These are phyloP conservation scores for Gastrolobium bilobum DNA, from an alignment of 306 rosid genomes.

Conservation along the genomic window DNA sequence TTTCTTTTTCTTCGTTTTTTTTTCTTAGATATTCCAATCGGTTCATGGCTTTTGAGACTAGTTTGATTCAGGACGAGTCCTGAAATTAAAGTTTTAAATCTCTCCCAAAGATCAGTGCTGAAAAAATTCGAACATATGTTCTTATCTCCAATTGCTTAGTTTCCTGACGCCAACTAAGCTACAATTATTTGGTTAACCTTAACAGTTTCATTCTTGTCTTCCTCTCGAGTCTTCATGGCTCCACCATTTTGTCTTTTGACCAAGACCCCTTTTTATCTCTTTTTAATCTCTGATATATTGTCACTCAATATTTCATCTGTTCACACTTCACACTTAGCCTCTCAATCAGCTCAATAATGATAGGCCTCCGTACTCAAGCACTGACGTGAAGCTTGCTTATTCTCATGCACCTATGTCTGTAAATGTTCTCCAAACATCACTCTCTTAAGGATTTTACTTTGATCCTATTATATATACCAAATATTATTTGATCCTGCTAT, in stretches of 20 bases:
- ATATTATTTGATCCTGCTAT: not conserved
- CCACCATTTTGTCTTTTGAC: conserved; percentile 69
- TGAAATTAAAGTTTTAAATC: no score
- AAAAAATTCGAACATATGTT: no score
- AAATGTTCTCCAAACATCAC: conserved; percentile 44
- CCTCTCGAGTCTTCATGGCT: conserved; percentile 53
- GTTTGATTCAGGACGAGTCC: no score
- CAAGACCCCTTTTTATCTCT: conserved; percentile 47
- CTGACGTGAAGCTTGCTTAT: conserved; percentile 33
- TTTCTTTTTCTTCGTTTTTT: not conserved
- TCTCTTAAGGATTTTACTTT: conserved; percentile 41
- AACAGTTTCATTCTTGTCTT: conserved; percentile 49
- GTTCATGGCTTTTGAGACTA: no score
- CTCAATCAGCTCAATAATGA: conserved; percentile 39
- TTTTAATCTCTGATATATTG: conserved; percentile 43
- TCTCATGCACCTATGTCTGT: conserved; percentile 33
- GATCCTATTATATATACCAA: not conserved
- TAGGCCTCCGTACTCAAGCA: conserved; percentile 56
- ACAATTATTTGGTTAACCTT: conserved; percentile 16
- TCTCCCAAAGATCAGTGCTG: no score
- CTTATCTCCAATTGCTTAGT: no score
- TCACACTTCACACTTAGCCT: conserved; percentile 42
- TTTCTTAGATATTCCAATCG: no score
- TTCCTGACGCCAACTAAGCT: no score
- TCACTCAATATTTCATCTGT: conserved; percentile 9